Base-by-base conservation (phyloP, 805 yeast species). In the Torulaspora maleeae region DNA sequence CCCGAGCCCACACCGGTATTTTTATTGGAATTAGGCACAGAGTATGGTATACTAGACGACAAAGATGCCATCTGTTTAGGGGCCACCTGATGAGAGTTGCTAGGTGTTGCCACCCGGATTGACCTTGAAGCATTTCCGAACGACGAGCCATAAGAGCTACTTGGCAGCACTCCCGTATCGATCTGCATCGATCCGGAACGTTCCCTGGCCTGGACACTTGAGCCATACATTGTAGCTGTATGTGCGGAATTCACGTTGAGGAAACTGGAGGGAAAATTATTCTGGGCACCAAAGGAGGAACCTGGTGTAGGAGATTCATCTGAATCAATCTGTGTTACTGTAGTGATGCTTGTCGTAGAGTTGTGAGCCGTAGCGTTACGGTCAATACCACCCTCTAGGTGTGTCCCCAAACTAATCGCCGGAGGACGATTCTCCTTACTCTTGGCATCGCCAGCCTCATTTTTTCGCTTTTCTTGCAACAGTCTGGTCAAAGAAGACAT, bases 1-100 rank as follows among this genome's bases (percentile, higher is more conserved):
- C 54, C 52, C 13, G 54, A 49, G 11, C 54, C 51, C 37, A 66
- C 12, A 34, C 45, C 48, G 38, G 41, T 49, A 51, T 57, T 58
- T 64, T 56, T 60, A 45, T 64, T 73, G 7, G 85, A 83, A 19
- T 86, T 86, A 1, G 89, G 89, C 1, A 80, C 87, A 6, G 83
- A 73, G 61, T 82, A 83, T 1, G 89, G 89, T 40, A 83, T 82
- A 32, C 79, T 72, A 19, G 79, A 70, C 4, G 85, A 77, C 52
- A 82, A 68, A 41, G 70, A 82, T 50, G 53, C 79, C 25, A 56
- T 41, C 17, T 50, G 56, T 48, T 42, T 50, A 35, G 43, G 45
- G 32, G 44, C 49, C 32, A 24, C 44, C 16, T 41, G 43, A 19
- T 42, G 48, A 9, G 55, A 36, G 15, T 41, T 47, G 4, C 46